Base-by-base conservation (phyloP, 495 filamentous ascomycete species). In the Penicillium odoratum region DNA sequence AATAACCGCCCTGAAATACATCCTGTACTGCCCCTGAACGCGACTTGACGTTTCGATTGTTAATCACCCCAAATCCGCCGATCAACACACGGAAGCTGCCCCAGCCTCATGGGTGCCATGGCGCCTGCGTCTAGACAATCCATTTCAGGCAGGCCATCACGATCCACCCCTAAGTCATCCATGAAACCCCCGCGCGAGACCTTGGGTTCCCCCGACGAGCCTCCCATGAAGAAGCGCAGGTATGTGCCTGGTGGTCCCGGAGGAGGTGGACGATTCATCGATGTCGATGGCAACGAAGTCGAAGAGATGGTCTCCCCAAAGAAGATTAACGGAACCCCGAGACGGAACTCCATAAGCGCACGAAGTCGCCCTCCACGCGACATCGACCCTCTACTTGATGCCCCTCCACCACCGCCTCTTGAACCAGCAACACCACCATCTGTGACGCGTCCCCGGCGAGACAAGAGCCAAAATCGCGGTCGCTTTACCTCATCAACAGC, bases 191-290 rank as follows among this genome's bases (percentile, higher is more conserved):
- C 76, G 5, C 70, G 60, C 58, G 74, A 57, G 61, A 64, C 68
- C 54, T 69, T 66, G 49, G 54, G 67, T 49, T 74, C 61, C 48
- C 61, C 67, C 49, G 83, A 78, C 69, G 79, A 71, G 28, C 80
- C 71, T 53, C 74, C 77, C n/a, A 62, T 67, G 29, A 83, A 82
- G 66, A 83, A 78, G 60, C 74, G 79, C 60, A 82, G 75, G 62
- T 93, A 92, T 68, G 79, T 92, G 33, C 89, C 91, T 43, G 89
- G 88, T 56, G 90, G 89, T 28, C 86, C 88, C 34, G 88, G 89
- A n/a, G 90, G 89, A 55, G 87, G 89, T 55, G 88, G 89, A 26
- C 77, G 91, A 59, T 92, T 89, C 62, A 77, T 90, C 30, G 88
- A 93, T 44, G 76, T 82, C 28, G 81, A 86, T 53, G 82, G 26